These are phyloP conservation scores for Mrakia frigida DNA, from an alignment of 768 basidiomycete species.

Conservation along the genomic window DNA sequence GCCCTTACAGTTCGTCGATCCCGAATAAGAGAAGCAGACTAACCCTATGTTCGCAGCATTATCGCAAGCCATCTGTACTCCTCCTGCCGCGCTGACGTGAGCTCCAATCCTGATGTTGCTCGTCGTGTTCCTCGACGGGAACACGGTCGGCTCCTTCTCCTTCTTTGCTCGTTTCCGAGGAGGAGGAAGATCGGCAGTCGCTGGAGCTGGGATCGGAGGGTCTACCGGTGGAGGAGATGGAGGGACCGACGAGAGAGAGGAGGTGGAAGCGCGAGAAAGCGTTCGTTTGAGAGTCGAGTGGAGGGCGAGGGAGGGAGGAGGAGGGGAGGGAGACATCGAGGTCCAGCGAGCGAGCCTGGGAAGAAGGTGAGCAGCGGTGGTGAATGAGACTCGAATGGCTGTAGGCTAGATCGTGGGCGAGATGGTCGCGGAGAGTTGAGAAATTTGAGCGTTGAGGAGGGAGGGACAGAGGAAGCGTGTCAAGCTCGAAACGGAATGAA, in stretches of 20 bases:
- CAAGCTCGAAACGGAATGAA: no score
- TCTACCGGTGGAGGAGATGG: neutral
- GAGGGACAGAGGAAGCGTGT: no score
- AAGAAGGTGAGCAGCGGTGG: no score
- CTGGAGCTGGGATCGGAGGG: neutral
- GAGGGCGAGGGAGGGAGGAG: neutral
- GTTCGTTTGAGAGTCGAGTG: slow-evolving; percentile 3
- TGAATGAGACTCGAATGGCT: no score
- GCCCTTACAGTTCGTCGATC: no score
- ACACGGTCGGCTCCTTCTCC: neutral
- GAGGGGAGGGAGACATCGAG: neutral
- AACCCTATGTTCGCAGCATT: slow-evolving; percentile 61
- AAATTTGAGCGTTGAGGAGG: no score
- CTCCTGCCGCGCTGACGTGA: slow-evolving; percentile 75
- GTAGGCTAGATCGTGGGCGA: no score
- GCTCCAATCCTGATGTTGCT: slow-evolving; percentile 54
- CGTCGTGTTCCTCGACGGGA: slow-evolving; percentile 18
- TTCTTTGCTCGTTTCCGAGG: neutral
- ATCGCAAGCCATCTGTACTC: slow-evolving; percentile 64
- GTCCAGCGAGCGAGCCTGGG: no score
- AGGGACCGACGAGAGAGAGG: neutral
- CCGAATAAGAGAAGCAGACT: no score
- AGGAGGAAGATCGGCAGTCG: neutral
- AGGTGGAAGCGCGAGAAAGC: neutral
- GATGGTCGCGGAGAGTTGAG: no score